A percentile compares a stretch with the other conserved stretches of the same genome.
phyloP scores from a whole-genome alignment of 1,139 yeast genomes.

The Pichiaceae sp. region DNA sequence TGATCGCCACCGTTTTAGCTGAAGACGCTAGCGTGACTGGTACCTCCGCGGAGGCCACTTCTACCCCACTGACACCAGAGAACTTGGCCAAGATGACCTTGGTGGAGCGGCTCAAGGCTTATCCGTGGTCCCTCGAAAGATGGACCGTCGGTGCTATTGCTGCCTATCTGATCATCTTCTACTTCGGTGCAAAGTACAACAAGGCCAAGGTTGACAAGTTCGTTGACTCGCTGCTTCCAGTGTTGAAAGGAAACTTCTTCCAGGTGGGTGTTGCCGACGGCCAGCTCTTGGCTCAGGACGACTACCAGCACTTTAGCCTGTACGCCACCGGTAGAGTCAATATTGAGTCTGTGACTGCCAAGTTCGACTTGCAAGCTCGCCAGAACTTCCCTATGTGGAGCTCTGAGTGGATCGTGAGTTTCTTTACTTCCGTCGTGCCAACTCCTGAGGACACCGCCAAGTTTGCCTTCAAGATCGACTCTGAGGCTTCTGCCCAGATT shows the following conservation, averaged over 20 bases:
- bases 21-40: slow-evolving; percentile 1
- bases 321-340: slow-evolving; percentile 88
- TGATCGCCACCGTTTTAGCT: slow-evolving; percentile 1
- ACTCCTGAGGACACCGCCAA: slow-evolving; percentile 56
- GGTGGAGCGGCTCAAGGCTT: slow-evolving; percentile 38
- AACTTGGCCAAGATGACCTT: slow-evolving; percentile 45
- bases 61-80: slow-evolving; percentile 36
- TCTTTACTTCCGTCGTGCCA: slow-evolving; percentile 39
- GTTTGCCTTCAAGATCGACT: slow-evolving; percentile 53
- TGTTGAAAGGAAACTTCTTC: slow-evolving; percentile 60
- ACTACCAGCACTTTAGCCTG: slow-evolving; percentile 60
- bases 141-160: slow-evolving; percentile 44
- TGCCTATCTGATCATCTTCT: slow-evolving; percentile 37
- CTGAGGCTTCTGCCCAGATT: slow-evolving; percentile 37
- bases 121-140: slow-evolving; percentile 74
- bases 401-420: slow-evolving; percentile 48
- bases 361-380: slow-evolving; percentile 65
- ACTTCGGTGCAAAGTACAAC: slow-evolving; percentile 55
- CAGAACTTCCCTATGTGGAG: slow-evolving; percentile 65
- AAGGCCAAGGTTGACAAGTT: slow-evolving; percentile 42
- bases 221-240: slow-evolving; percentile 38
- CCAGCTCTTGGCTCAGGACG: slow-evolving; percentile 53
- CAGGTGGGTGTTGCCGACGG: slow-evolving; percentile 65
- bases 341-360: slow-evolving; percentile 54
- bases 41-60: neutral